Conservation (phyloP, 352 stramenopile species). For the Pythium dissimile region DNA sequence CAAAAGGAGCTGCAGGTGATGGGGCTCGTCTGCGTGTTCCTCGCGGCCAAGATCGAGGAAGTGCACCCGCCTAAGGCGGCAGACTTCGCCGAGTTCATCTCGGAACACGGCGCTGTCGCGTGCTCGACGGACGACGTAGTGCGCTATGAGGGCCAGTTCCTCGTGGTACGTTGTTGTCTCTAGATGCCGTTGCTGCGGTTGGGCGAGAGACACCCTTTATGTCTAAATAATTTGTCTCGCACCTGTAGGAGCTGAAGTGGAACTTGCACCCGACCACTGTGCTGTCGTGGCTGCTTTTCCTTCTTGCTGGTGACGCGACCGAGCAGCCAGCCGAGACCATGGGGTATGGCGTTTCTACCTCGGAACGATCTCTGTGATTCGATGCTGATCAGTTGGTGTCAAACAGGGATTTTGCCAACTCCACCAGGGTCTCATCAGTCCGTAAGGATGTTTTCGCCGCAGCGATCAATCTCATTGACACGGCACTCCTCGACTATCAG, state of each 20-base stretch:
- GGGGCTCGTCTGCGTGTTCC: conserved; percentile 66
- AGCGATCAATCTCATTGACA: conserved; percentile 66
- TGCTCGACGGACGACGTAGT: conserved; percentile 53
- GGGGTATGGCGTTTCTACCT: conserved; percentile 26
- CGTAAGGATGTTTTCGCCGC: conserved; percentile 74
- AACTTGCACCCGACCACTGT: conserved; percentile 75
- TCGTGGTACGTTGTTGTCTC: conserved; percentile 52
- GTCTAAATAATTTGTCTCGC: background rate
- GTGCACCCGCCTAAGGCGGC: conserved; percentile 71
- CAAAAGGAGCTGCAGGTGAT: conserved; percentile 62
- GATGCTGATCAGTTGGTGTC: background rate
- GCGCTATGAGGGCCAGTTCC: conserved; percentile 54
- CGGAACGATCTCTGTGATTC: background rate
- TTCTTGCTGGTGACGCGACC: conserved; percentile 60
- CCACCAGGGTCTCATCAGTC: conserved; percentile 47
- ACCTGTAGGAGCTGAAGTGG: conserved; percentile 76
- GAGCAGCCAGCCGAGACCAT: conserved; percentile 70
- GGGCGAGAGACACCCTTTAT: background rate
- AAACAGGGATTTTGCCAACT: conserved; percentile 60
- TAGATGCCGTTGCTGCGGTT: background rate
- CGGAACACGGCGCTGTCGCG: conserved; percentile 39
- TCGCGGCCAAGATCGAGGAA: conserved; percentile 85
- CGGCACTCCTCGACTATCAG: conserved; percentile 73
- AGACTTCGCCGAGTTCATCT: conserved; percentile 61
- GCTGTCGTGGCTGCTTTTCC: conserved; percentile 74